Conservation (phyloP, 2,329 filamentous ascomycete genomes). For the Aspergillus melleus region DNA sequence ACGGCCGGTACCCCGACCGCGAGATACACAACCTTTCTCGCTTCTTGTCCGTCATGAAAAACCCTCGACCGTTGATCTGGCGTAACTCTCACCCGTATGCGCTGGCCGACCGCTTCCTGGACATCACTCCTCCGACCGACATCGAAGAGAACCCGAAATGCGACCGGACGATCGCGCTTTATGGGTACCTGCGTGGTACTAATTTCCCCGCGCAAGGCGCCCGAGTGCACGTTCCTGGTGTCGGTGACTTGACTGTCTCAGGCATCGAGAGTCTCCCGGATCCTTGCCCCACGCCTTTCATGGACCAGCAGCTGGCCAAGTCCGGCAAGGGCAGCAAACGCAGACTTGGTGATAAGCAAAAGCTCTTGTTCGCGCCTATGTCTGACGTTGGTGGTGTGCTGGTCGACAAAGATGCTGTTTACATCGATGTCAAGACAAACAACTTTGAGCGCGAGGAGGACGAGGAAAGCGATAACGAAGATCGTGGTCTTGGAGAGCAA, state of each 20-base stretch:
- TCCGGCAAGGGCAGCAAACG: slow-evolving; percentile 77
- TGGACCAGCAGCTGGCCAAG: slow-evolving; percentile 85
- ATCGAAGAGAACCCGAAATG: slow-evolving; percentile 87
- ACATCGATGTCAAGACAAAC: slow-evolving; percentile 71
- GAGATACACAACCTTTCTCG: slow-evolving; percentile 94
- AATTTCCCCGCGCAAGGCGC: slow-evolving; percentile 88
- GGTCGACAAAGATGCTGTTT: slow-evolving; percentile 96
- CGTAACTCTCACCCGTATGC: slow-evolving; percentile 94
- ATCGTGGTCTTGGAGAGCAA: slow-evolving; percentile 91
- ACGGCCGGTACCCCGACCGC: slow-evolving; percentile 92
- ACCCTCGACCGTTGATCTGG: slow-evolving; percentile 93
- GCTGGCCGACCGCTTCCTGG: slow-evolving; percentile 89
- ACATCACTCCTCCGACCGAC: slow-evolving; percentile 88
- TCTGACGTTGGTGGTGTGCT: slow-evolving; percentile 94
- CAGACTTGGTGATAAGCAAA: slow-evolving; percentile 92
- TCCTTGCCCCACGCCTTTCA: slow-evolving; percentile 89
- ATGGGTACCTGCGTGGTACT: slow-evolving; percentile 90
- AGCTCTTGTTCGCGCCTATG: slow-evolving; percentile 95
- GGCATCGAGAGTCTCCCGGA: slow-evolving; percentile 87
- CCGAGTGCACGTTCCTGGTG: slow-evolving; percentile 84
- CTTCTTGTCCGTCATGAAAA: slow-evolving; percentile 99
- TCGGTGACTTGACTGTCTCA: slow-evolving; percentile 83
- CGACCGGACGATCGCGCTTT: slow-evolving; percentile 85
- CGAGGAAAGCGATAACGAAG: slow-evolving; percentile 61
- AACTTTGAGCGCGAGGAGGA: slow-evolving; percentile 70